These are phyloP conservation scores for Gossypium arboreum DNA, from an alignment of 345 rosid species.

Conservation along the genomic window DNA sequence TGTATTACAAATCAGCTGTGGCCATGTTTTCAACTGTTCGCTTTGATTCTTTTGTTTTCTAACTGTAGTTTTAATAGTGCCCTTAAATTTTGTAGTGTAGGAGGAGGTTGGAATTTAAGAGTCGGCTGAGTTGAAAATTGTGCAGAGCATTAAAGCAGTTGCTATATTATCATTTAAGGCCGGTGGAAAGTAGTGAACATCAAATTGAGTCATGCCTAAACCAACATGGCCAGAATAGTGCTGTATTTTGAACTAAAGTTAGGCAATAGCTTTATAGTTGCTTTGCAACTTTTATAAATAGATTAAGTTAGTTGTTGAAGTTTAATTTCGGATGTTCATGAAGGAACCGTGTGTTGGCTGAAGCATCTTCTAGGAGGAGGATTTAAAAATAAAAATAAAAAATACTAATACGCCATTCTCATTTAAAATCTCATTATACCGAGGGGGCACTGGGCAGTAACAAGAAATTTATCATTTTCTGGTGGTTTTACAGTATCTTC, in stretches of 20 bases:
- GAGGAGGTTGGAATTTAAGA: neutral
- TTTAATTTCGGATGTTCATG: neutral
- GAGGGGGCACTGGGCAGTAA: neutral
- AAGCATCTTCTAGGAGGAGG: neutral
- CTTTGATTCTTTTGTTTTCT: neutral
- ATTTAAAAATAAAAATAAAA: no score
- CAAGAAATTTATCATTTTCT: neutral
- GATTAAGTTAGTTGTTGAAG: neutral
- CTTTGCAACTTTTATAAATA: neutral
- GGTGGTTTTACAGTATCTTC: neutral
- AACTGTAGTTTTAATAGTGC: neutral
- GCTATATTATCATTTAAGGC: neutral
- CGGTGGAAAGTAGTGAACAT: neutral
- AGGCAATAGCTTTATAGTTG: neutral
- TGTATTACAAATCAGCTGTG: neutral
- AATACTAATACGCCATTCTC: neutral
- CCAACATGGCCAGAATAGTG: neutral
- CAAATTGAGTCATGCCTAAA: neutral
- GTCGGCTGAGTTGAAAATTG: neutral
- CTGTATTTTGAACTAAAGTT: neutral
- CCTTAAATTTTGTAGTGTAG: neutral
- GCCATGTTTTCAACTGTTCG: neutral
- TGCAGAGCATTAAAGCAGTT: constrained; percentile 2
- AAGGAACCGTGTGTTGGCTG: neutral
- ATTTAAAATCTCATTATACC: neutral